phyloP scores from a whole-genome alignment of 805 yeast species.

The Ogataea parapolymorpha region DNA sequence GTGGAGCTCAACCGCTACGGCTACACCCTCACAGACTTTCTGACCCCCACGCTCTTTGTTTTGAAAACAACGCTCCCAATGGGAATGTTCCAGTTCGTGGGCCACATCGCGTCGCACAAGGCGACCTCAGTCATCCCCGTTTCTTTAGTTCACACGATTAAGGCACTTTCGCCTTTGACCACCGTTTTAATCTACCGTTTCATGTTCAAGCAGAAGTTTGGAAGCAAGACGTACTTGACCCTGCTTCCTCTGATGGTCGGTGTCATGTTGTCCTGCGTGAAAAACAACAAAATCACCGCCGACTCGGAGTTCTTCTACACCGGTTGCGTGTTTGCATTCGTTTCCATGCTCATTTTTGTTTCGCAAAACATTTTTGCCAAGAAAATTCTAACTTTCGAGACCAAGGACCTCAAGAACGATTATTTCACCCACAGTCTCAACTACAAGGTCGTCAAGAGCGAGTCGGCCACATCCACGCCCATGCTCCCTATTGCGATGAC shows the following conservation, averaged over 20 bases:
- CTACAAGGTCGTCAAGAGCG: constrained; percentile 28
- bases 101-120: constrained; percentile 87
- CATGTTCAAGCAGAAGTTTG: constrained; percentile 56
- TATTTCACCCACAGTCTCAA: constrained; percentile 28
- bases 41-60: constrained; percentile 52
- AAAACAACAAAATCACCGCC: constrained; percentile 29
- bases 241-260: constrained; percentile 78
- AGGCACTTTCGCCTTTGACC: constrained; percentile 84
- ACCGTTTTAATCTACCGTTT: constrained; percentile 78
- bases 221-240: constrained; percentile 67
- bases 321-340: constrained; percentile 50
- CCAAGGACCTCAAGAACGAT: constrained; percentile 24
- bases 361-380: constrained; percentile 81
- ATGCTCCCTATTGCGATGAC: constrained; percentile 33
- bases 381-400: constrained; percentile 54
- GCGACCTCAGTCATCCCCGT: constrained; percentile 93
- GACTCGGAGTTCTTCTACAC: constrained; percentile 28
- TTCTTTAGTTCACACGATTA: constrained; percentile 91
- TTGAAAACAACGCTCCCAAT: constrained; percentile 78
- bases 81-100: constrained; percentile 91
- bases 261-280: constrained; percentile 75
- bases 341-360: constrained; percentile 67
- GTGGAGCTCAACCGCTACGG: constrained; percentile 27
- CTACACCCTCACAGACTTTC: constrained; percentile 37
- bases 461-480: constrained; percentile 35